Evolutionary conservation across 139 green algal genomes (phyloP).

Genomic region (Chlamydomonas asymmetrica): DNA sequence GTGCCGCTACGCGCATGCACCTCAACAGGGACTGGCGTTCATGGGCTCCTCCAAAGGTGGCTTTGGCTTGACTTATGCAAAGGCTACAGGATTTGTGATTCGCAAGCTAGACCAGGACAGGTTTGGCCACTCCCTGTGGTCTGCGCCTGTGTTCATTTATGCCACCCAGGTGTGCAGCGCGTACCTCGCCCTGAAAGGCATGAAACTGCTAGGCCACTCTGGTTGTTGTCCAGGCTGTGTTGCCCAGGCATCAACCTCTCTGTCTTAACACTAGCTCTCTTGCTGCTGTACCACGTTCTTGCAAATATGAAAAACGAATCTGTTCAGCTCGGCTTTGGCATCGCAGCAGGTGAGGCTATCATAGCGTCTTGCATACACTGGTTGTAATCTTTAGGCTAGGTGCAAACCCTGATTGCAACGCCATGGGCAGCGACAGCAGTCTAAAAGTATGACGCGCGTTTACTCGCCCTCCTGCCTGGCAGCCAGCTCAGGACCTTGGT

Average conservation of each 20-base stretch:
- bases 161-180: constrained; percentile 12
- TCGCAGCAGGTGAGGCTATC: too few species aligned
- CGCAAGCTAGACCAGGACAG: constrained; percentile 29
- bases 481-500: neutral
- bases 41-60: constrained; percentile 2
- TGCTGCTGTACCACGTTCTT: neutral
- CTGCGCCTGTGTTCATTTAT: constrained; percentile 15
- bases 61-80: constrained; percentile 1
- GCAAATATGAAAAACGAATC: neutral
- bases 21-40: constrained; percentile 23
- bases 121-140: constrained; percentile 17
- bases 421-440: neutral
- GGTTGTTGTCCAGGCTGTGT: neutral
- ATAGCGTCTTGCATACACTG: too few species aligned
- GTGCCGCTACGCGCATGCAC: too few species aligned
- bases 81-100: constrained; percentile 14
- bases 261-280: neutral
- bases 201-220: neutral
- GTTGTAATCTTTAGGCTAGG: too few species aligned
- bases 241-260: neutral
- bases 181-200: too few species aligned
- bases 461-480: neutral
- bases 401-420: neutral
- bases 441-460: neutral
- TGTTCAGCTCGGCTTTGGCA: neutral